Percentiles rank a stretch among this genome's conserved stretches.
Conservation (phyloP, 2,329 filamentous ascomycete species). For the Alternaria arborescens region DNA sequence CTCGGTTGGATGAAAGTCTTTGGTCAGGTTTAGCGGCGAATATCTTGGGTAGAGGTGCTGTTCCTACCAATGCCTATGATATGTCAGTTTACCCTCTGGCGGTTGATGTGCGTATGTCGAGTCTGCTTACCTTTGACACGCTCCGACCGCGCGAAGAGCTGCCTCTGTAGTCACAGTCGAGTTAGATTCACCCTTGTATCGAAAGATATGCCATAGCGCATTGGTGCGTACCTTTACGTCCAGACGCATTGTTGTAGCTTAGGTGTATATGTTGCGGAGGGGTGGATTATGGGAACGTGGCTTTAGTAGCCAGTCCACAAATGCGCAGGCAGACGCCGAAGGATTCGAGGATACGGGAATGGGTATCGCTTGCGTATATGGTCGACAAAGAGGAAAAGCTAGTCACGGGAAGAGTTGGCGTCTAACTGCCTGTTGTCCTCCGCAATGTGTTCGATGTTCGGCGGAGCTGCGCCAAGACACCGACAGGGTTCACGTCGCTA, state of each 20-base stretch:
- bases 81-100: slow-evolving; percentile 33
- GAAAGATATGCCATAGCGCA: neutral
- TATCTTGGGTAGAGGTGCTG: slow-evolving; percentile 6
- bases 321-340: slow-evolving; percentile 25
- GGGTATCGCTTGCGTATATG: neutral
- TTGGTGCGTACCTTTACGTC: slow-evolving; percentile 54
- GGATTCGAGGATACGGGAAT: neutral
- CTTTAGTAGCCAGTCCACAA: slow-evolving; percentile 49
- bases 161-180: slow-evolving; percentile 66
- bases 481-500: slow-evolving; percentile 35
- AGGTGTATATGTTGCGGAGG: slow-evolving; percentile 39
- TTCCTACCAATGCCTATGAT: slow-evolving; percentile 47
- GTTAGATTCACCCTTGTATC: slow-evolving; percentile 46
- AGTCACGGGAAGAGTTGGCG: slow-evolving; percentile 3
- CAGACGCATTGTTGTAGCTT: slow-evolving; percentile 53
- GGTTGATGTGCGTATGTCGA: slow-evolving; percentile 6
- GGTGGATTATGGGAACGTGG: slow-evolving; percentile 48
- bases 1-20: slow-evolving; percentile 96
- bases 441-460: slow-evolving; percentile 39
- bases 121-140: slow-evolving; percentile 73
- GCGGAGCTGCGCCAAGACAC: slow-evolving; percentile 37
- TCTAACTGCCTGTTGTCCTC: slow-evolving; percentile 13
- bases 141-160: slow-evolving; percentile 88
- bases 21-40: slow-evolving; percentile 56
- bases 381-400: neutral